Conservation (phyloP, 2,329 filamentous ascomycete species). For the Cercospora berteroae region DNA sequence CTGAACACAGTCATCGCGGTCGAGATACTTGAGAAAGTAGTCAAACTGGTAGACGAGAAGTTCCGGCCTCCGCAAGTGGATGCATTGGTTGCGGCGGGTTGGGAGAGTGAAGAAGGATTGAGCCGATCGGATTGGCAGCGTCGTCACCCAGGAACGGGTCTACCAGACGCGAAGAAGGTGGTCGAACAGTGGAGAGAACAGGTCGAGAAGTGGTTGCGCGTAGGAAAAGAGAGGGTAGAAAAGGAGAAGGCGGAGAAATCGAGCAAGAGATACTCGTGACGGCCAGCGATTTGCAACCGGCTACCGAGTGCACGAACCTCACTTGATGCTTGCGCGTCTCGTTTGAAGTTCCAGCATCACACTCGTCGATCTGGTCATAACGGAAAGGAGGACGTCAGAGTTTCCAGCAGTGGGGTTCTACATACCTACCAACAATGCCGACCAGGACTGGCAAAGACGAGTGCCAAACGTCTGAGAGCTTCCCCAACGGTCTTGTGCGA, state of each 20-base stretch:
- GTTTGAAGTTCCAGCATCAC: background rate
- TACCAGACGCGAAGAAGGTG: background rate
- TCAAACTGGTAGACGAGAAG: background rate
- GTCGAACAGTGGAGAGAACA: background rate
- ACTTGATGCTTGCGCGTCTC: background rate
- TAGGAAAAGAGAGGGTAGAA: background rate
- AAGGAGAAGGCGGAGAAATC: background rate
- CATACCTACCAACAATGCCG: conserved; percentile 27
- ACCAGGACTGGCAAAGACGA: conserved; percentile 21
- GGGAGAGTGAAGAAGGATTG: background rate
- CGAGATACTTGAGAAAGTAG: background rate
- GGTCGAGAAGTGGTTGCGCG: background rate
- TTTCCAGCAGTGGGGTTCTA: conserved; percentile 54
- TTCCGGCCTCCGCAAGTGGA: background rate
- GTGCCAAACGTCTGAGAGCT: conserved; percentile 41
- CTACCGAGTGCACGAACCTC: background rate
- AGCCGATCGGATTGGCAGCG: background rate
- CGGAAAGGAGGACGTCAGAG: conserved; percentile 17
- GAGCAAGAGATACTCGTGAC: background rate
- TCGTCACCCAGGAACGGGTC: background rate
- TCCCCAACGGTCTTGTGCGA: conserved; percentile 36
- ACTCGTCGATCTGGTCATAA: background rate
- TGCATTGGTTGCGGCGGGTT: background rate
- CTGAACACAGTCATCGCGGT: background rate
- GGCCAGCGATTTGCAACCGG: background rate